Evolutionary conservation across 306 rosid genomes (phyloP), one percentile per base, ranked within the genome.

Genomic region (Pterocarpus macrocarpus): DNA sequence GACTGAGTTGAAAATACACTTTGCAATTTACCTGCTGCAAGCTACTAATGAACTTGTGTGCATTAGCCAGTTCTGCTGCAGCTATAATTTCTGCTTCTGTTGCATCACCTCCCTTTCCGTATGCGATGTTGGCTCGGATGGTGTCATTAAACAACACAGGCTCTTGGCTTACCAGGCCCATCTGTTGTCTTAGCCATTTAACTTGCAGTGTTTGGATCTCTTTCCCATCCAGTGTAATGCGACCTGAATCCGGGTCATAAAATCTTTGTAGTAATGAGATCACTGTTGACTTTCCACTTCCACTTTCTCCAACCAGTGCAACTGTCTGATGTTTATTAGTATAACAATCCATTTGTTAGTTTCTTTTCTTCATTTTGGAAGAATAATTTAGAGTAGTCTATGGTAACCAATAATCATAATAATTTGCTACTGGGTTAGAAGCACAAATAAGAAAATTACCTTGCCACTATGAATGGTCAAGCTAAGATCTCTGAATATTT

Each of bases 241-340:
- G 67, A 34, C 97, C 97, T 1, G 94, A 88, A 70, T 89, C 86
- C 2, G 94, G 96, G 10, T 93, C 90, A 38, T 93, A 93, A 75
- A 93, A 90, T 53, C 97, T 88, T 49, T 93, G 94, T 85, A 93
- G 41, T 47, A 93, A 56, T 4, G 94, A 87, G 70, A 93, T 88
- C 73, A 93, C 91, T 2, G 97, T 93, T 32, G 97, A 93, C 72
- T 93, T 93, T 47, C 97, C 97, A 66, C 97, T 86, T 28, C 97
- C 97, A 76, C 97, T 93, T 87, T 91, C 97, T 16, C 97, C 97
- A 9, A 91, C 97, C 45, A 93, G 64, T 47, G 96, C 97, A 70
- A 91, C 90, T 8, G 92, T 92, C 94, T 90, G 84, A 8, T 64
- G 58, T 11, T 50, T 43, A 66, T 13, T 13, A 74, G 7, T 5